Conservation (phyloP, 805 yeast genomes). For the Candida oleophila region DNA sequence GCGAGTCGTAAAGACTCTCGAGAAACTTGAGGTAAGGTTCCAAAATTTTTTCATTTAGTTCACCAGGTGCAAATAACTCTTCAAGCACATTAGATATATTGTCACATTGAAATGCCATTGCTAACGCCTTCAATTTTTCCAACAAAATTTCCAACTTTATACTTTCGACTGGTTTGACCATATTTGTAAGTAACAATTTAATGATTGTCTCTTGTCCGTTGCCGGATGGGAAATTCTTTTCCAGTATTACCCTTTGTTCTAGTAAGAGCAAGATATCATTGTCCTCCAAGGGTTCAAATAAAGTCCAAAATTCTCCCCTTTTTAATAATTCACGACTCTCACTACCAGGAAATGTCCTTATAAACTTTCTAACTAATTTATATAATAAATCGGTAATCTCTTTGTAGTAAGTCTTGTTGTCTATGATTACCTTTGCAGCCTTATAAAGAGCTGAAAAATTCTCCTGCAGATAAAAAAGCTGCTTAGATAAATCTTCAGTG, state of each 20-base stretch:
- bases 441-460: slow-evolving; percentile 2
- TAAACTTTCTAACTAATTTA: slow-evolving; percentile 17
- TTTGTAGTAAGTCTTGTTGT: slow-evolving; percentile 10
- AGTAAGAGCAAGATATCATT: not conserved
- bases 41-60: not conserved
- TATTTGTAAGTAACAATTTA: not conserved
- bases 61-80: not conserved
- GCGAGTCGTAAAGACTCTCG: not conserved
- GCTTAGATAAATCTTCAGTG: slow-evolving; percentile 11
- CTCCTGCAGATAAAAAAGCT: slow-evolving; percentile 12
- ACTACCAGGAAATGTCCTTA: not conserved
- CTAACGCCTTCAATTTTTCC: slow-evolving; percentile 10
- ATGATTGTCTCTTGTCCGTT: not conserved
- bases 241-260: not conserved
- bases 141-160: slow-evolving; percentile 3
- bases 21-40: not conserved
- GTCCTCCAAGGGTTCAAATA: not conserved
- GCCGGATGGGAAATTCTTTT: not conserved
- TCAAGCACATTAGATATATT: not conserved
- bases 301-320: not conserved
- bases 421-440: slow-evolving; percentile 6
- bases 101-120: slow-evolving; percentile 1
- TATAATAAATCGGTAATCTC: slow-evolving; percentile 10
- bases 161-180: not conserved
- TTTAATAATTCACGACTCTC: not conserved